Percentiles rank a stretch among this genome's conserved stretches.
Conservation (phyloP, 495 filamentous ascomycete genomes). For the Podospora pseudocomata region DNA sequence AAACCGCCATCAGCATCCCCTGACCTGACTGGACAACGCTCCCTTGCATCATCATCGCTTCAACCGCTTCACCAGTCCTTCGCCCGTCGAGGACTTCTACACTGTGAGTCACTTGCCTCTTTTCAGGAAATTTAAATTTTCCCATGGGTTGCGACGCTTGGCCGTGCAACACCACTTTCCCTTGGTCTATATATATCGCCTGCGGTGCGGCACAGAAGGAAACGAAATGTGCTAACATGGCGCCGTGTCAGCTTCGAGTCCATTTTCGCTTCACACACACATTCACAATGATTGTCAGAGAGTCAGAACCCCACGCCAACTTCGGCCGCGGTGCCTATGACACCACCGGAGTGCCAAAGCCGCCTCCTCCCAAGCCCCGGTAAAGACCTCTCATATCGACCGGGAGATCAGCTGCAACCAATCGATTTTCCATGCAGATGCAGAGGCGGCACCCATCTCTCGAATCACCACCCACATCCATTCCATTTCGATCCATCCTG, state of each 20-base stretch:
- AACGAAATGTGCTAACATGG: slow-evolving; percentile 26
- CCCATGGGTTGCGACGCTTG: slow-evolving; percentile 10
- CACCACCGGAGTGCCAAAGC: slow-evolving; percentile 54
- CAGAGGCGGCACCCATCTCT: neutral
- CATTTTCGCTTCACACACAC: slow-evolving; percentile 14
- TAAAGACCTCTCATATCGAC: slow-evolving; percentile 26
- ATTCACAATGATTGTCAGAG: slow-evolving; percentile 46
- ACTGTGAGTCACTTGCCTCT: slow-evolving; percentile 43
- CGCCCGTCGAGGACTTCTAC: slow-evolving; percentile 28
- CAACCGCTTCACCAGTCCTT: slow-evolving; percentile 34
- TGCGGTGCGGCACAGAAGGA: neutral
- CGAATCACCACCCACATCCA: slow-evolving; percentile 4
- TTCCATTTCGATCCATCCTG: slow-evolving; percentile 9
- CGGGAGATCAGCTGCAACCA: slow-evolving; percentile 11
- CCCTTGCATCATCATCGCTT: slow-evolving; percentile 29
- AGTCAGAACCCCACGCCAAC: slow-evolving; percentile 42
- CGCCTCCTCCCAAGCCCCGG: slow-evolving; percentile 52
- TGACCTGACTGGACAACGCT: slow-evolving; percentile 23
- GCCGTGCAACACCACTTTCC: neutral
- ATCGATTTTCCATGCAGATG: slow-evolving; percentile 6
- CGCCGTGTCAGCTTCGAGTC: slow-evolving; percentile 18
- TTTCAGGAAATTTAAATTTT: slow-evolving; percentile 18
- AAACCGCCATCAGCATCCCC: slow-evolving; percentile 24
- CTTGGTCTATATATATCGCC: slow-evolving; percentile 17
- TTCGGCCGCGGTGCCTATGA: slow-evolving; percentile 57